Percentiles rank a stretch among this genome's conserved stretches.
Conservation (phyloP, 2,329 filamentous ascomycete genomes). For the Hypoxylon sp. region DNA sequence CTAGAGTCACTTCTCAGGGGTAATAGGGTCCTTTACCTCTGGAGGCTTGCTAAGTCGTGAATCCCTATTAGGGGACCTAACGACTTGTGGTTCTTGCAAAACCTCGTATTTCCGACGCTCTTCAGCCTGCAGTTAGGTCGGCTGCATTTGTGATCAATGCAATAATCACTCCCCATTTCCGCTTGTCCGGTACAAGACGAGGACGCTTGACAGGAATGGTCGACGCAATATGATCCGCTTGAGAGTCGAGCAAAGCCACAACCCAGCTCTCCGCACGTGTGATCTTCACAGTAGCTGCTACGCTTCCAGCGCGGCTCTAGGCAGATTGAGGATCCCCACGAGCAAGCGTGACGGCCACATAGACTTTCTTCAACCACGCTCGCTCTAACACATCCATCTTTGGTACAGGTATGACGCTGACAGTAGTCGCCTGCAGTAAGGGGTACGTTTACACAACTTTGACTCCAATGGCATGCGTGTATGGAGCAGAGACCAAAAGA, state of each 20-base stretch:
- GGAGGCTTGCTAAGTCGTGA: conserved; percentile 39
- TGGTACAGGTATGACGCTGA: conserved; percentile 32
- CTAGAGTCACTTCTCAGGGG: background rate
- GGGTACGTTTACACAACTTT: conserved; percentile 26
- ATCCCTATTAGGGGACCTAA: conserved; percentile 26
- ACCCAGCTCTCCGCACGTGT: conserved; percentile 45
- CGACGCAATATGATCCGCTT: conserved; percentile 41
- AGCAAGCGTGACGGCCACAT: conserved; percentile 38
- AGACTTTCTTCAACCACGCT: conserved; percentile 38
- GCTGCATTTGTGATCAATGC: conserved; percentile 42
- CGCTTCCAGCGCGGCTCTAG: conserved; percentile 41
- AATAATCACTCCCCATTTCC: conserved; percentile 41
- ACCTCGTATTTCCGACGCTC: conserved; percentile 33
- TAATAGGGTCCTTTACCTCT: conserved; percentile 32
- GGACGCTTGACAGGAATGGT: conserved; percentile 43
- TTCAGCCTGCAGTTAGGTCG: conserved; percentile 41
- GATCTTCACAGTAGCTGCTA: conserved; percentile 43
- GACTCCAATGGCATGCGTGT: conserved; percentile 42
- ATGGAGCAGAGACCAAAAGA: conserved; percentile 30
- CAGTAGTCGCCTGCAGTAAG: conserved; percentile 34
- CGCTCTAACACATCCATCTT: conserved; percentile 30
- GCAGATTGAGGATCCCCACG: conserved; percentile 39
- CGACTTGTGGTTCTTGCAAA: conserved; percentile 44
- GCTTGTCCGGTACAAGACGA: conserved; percentile 40
- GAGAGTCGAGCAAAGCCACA: conserved; percentile 38